Base-by-base conservation (phyloP, 306 rosid species). In the Delonix regia region DNA sequence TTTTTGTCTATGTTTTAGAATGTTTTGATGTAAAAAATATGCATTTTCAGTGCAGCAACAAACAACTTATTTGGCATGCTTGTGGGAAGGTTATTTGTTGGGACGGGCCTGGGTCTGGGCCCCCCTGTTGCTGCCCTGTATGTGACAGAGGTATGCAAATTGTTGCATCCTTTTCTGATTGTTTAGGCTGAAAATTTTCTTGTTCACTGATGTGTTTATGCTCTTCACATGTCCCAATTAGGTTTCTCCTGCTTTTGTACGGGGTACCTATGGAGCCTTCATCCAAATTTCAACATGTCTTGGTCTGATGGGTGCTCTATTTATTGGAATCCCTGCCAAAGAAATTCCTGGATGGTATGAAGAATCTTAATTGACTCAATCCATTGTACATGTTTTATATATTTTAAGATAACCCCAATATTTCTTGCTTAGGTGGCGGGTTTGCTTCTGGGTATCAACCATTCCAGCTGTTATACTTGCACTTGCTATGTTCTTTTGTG, bases 281-380 rank as follows among this genome's bases (percentile, higher is more conserved):
- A 89, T 92, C 86, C 98, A 91, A 85, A 88, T 95, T 86, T 98
- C 98, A 53, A 92, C 97, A 33, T 95, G 99, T 88, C 87, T 95
- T 78, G 99, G 98, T 62, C 82, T 95, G 33, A 89, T 95, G 91
- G 98, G 88, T 25, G 88, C 99, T 71, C 89, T 95, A 71, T 71
- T 95, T n/a, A 85, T 95, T 74, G 99, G 99, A 86, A 91, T 95
- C 66, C 99, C 98, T 57, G 98, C 80, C 60, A 93, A 89, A 86
- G 97, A 89, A 63, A 86, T 91, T 70, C 61, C 71, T 45, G 99
- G 97, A 79, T 92, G 99, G 99, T 92, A 88, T 77, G 85, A 73
- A 25, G 27, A 69, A 64, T 82, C 34, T 75, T 53, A 30, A 65
- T 51, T 67, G 34, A 78, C 19, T 19, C 22, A 48, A 41, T 76